Conservation (phyloP, 176 grass and related monocot genomes). For the Tillandsia fasciculata region DNA sequence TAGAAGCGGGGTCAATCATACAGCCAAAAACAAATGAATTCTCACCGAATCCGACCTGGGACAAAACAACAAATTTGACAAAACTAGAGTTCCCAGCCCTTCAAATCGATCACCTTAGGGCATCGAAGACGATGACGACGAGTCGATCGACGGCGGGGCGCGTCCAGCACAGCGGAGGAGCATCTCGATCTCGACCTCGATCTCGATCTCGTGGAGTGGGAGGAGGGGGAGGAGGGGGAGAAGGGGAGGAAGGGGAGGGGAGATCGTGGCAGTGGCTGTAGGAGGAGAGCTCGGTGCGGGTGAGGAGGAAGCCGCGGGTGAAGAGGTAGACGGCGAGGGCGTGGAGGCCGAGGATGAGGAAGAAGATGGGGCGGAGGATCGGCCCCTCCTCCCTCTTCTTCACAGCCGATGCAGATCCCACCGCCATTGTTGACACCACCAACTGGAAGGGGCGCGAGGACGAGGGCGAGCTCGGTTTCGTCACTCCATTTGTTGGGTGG, state of each 20-base stretch:
- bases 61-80: too few relatives aligned
- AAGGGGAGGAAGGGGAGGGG: slow-evolving; percentile 16
- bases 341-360: slow-evolving; percentile 45
- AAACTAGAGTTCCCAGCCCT: too few relatives aligned
- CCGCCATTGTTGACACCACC: too few relatives aligned
- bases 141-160: slow-evolving; percentile 52
- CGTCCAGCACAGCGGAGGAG: slow-evolving; percentile 40
- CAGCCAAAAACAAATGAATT: too few relatives aligned
- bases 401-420: too few relatives aligned
- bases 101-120: slow-evolving; percentile 39
- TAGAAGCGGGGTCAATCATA: too few relatives aligned
- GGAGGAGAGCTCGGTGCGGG: slow-evolving; percentile 73
- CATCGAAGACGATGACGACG: slow-evolving; percentile 70
- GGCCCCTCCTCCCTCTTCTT: too few relatives aligned
- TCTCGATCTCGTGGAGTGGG: background rate
- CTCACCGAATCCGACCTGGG: too few relatives aligned
- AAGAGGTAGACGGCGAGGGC: slow-evolving; percentile 60
- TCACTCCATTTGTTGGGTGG: too few relatives aligned
- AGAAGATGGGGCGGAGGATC: slow-evolving; percentile 12
- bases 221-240: background rate
- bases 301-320: slow-evolving; percentile 95
- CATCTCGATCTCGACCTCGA: background rate
- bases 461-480: too few relatives aligned
- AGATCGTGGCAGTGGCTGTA: slow-evolving; percentile 57
- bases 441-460: too few relatives aligned